Base-by-base conservation (phyloP, 2,329 filamentous ascomycete species). In the Verticillium zaregamsianum region DNA sequence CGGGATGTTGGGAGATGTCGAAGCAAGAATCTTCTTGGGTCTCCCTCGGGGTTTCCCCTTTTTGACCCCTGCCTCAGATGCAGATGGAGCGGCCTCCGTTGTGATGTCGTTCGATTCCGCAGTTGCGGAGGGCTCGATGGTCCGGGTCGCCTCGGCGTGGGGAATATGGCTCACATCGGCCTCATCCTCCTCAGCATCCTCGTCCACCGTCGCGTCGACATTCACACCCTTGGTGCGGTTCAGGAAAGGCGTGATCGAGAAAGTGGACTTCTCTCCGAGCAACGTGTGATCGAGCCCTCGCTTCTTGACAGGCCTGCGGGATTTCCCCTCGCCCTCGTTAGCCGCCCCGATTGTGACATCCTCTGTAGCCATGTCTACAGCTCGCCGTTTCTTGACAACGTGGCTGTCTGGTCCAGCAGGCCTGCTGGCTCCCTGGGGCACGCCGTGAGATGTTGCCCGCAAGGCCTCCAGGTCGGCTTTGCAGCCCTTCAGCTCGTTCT, bases 231-330 rank as follows among this genome's bases (percentile, higher is more conserved):
- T 87, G 31, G 86, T 89, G 58, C 89, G 87, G 74, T 93, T 96
- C 64, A 98, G 81, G 79, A 96, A 97, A 0, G 94, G 94, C 0
- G 94, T 98, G 66, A 97, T 92, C 4, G 93, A 97, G 74, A 98
- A 97, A 3, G 85, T 88, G 0, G 93, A 97, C 74, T 97, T 97
- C 71, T 96, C 92, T 33, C 91, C 92, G 5, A 90, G 79, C 61
- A 86, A 77, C 1, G 85, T 82, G 40, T 85, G 83, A 23, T 87
- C 84, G 32, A 79, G 73, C 57, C 79, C 82, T 61, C 81, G 79
- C 71, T 87, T 88, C 74, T 88, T 90, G 63, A 76, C 68, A 37
- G 73, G 72, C 52, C 78, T 78, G 65, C 77, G 79, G 61, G 71
- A 67, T 59, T 75, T 71, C 62, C 77, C 64, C 57, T 79, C 72